Evolutionary conservation across 257 asterid species (phyloP), one percentile per base, ranked within the genome.

Genomic region (Ilex aquifolium): DNA sequence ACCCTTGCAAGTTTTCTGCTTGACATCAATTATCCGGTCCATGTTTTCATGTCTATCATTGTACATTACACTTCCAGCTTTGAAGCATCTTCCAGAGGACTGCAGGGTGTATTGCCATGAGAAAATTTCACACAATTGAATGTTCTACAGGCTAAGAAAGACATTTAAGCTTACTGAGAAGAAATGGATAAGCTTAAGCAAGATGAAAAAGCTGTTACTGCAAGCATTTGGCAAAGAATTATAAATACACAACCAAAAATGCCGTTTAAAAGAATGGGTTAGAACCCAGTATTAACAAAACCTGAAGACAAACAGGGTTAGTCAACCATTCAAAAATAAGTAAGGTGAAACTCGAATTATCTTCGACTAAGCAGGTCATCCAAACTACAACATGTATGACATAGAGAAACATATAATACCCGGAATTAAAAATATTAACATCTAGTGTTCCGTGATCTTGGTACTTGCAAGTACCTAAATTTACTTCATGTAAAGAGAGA

Each of bases 101-200:
- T 82, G 90, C 82, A 77, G 69, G 72, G 57, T 67, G 66, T 77
- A 71, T 69, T 49, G 76, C 61, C 72, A 77, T 75, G 73, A 74
- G 76, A 48, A 62, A 74, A 75, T 70, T 64, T 79, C 74, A 83
- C 69, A 64, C 72, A 76, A 36, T 21, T 21, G 27, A 54, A 73
- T 69, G 71, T 73, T 70, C 74, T 57, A 70, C 62, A 67, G 44
- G 64, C 73, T 56, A 57, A 69, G 44, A 67, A 61, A 55, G 68
- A 67, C 68, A 21, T 59, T 52, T 13, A 62, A 44, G 70, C 65
- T 44, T 21, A 65, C 29, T 29, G 50, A 65, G 67, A 55, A 65
- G 9, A 60, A 52, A 61, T 8, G 12, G 53, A 32, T 53, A 21
- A 52, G 27, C 27, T 21, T 21, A 21, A 21, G 27, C 27, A 21